phyloP scores from a whole-genome alignment of 2,329 filamentous ascomycete species.

The Colletotrichum filicis region DNA sequence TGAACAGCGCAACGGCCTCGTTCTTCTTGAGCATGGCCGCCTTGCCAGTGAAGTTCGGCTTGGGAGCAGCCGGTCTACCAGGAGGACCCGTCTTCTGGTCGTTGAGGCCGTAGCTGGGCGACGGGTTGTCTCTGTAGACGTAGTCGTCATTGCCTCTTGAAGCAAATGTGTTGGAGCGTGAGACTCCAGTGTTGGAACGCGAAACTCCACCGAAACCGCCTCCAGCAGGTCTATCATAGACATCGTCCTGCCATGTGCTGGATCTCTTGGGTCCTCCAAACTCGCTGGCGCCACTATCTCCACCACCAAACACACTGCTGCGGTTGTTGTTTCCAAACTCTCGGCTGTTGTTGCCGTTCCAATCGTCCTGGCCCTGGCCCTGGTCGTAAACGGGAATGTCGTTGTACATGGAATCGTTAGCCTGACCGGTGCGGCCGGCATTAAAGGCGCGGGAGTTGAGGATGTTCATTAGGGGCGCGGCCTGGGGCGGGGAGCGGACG shows the following conservation, averaged over 20 bases:
- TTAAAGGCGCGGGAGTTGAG: conserved; percentile 88
- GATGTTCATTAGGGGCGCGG: conserved; percentile 85
- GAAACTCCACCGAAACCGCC: conserved; percentile 43
- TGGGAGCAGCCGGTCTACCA: conserved; percentile 84
- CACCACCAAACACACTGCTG: conserved; percentile 49
- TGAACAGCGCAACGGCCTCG: conserved; percentile 91
- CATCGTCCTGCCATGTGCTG: conserved; percentile 80
- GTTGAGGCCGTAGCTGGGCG: conserved; percentile 35
- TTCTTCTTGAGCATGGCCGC: conserved; percentile 71
- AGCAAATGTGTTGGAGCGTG: conserved; percentile 63
- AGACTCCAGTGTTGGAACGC: conserved; percentile 62
- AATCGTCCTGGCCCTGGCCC: conserved; percentile 82
- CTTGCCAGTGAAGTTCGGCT: conserved; percentile 81
- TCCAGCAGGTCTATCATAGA: conserved; percentile 70
- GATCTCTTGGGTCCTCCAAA: conserved; percentile 70
- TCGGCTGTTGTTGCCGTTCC: conserved; percentile 81
- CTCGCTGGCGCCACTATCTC: conserved; percentile 52
- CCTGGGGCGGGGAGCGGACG: conserved; percentile 81
- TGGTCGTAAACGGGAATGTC: conserved; percentile 92
- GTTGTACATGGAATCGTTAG: conserved; percentile 85
- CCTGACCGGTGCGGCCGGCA: conserved; percentile 58
- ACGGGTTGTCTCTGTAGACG: conserved; percentile 60
- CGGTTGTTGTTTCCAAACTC: conserved; percentile 62
- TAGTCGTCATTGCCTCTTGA: conserved; percentile 60
- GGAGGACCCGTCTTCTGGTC: conserved; percentile 66